Base-by-base conservation (phyloP, 2,329 filamentous ascomycete species). In the Cladosporium cucumerinum region DNA sequence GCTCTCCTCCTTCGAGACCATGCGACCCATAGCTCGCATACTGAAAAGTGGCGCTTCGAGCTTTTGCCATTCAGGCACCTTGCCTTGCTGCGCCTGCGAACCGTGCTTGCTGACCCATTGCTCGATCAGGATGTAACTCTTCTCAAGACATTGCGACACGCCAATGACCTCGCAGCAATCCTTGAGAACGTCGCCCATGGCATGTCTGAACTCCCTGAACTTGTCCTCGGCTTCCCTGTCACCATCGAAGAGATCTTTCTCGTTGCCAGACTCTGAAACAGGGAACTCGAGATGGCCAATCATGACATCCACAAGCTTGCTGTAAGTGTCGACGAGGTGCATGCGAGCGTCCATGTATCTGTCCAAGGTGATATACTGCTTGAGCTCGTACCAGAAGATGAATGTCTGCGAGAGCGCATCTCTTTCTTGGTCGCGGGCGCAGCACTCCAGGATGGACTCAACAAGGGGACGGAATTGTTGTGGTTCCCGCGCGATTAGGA, bases 151-250 rank as follows among this genome's bases (percentile, higher is more conserved):
- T 68, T 96, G 91, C 0, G 92, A 90, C 12, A 96, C 91, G 11
- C 94, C 94, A 81, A 99, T 93, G 48, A 99, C 94, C 75, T 97
- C 91, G 77, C 95, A 99, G 63, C 92, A 92, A 74, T 99, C 95
- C 79, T 99, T 99, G 58, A 99, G 85, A 0, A 96, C 96, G 75
- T 99, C 96, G 39, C 95, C 95, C 92, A 99, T 98, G 61, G 92
- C 88, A 76, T 99, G 95, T 69, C 95, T 86, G 82, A 98, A 99
- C 73, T 96, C 92, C 57, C 95, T 88, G 80, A 99, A 99, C 76
- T 95, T 96, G 72, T 99, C 95, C 77, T 99, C 95, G 66, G 92
- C 89, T 76, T 98, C 95, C 48, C 94, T 88, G 76, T 99, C 95
- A 61, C 95, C 95, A 67, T 97, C 94, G 74, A 99, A 99, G 0